Evolutionary conservation across 257 asterid genomes (phyloP).

Genomic region (Mitragyna speciosa): DNA sequence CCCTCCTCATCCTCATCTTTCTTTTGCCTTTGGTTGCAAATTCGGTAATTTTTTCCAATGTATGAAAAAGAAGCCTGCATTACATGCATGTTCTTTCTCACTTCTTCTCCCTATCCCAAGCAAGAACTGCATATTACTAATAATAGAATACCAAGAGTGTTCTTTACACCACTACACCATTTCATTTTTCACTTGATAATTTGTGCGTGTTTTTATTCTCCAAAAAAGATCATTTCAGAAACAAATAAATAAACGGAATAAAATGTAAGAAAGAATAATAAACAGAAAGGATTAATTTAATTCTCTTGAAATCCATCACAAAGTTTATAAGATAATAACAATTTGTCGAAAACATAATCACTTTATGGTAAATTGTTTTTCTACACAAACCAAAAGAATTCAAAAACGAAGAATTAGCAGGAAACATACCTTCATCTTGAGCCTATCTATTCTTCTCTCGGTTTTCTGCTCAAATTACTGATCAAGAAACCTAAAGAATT

Average conservation of each 20-base stretch:
- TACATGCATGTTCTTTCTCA: neutral
- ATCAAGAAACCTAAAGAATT: neutral
- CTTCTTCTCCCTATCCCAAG: neutral
- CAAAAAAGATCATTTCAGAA: neutral
- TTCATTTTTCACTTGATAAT: neutral
- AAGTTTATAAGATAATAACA: neutral
- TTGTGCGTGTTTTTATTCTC: neutral
- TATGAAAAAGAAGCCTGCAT: neutral
- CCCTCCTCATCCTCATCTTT: neutral
- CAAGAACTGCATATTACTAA: neutral
- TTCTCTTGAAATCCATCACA: neutral
- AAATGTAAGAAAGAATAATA: neutral
- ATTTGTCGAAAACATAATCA: neutral
- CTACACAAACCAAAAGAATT: neutral
- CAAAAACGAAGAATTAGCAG: neutral
- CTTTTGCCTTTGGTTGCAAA: neutral
- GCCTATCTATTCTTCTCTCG: neutral
- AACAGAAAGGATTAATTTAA: neutral
- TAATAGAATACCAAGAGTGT: neutral
- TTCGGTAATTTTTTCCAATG: neutral
- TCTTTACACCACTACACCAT: neutral
- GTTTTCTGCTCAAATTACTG: neutral
- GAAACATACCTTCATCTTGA: slow-evolving; percentile 23
- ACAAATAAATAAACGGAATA: neutral
- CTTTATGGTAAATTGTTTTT: neutral